phyloP scores from a whole-genome alignment of 2,329 filamentous ascomycete species.

The Aspergillus quadrilineatus region DNA sequence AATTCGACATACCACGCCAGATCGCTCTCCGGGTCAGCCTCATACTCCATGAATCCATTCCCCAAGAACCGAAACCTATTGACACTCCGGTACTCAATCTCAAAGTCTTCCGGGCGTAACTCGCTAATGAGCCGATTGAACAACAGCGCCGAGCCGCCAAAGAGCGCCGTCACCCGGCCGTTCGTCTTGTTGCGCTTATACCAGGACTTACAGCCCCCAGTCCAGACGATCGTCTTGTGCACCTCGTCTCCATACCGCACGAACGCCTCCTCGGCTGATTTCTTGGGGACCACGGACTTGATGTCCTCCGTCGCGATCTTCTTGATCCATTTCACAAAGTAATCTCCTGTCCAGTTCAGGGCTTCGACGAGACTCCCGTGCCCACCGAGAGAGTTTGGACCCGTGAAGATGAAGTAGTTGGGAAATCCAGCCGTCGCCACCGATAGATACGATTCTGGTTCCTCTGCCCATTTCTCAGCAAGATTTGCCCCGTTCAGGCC shows the following conservation, averaged over 20 bases:
- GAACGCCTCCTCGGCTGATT: constrained; percentile 49
- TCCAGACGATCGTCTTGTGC: constrained; percentile 40
- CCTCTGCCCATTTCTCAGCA: constrained; percentile 25
- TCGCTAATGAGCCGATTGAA: constrained; percentile 39
- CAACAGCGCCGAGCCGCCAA: constrained; percentile 44
- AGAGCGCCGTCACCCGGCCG: constrained; percentile 48
- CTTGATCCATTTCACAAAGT: constrained; percentile 32
- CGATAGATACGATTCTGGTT: constrained; percentile 30
- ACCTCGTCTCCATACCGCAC: constrained; percentile 49
- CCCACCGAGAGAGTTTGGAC: constrained; percentile 30
- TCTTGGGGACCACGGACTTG: constrained; percentile 39
- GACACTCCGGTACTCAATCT: constrained; percentile 45
- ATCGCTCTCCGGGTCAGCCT: constrained; percentile 26
- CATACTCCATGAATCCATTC: constrained; percentile 46
- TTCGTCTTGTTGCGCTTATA: constrained; percentile 50
- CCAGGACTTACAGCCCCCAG: constrained; percentile 51
- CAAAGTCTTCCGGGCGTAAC: constrained; percentile 51
- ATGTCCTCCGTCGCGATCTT: constrained; percentile 34
- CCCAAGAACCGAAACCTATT: constrained; percentile 52
- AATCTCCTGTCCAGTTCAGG: constrained; percentile 28
- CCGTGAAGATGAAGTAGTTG: constrained; percentile 35
- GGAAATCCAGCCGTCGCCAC: constrained; percentile 26
- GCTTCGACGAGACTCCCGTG: constrained; percentile 28
- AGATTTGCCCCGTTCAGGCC: constrained; percentile 27
- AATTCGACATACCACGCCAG: constrained; percentile 28